These are phyloP conservation scores for Micractinium sp. DNA, from an alignment of 139 green algal species.

Conservation along the genomic window DNA sequence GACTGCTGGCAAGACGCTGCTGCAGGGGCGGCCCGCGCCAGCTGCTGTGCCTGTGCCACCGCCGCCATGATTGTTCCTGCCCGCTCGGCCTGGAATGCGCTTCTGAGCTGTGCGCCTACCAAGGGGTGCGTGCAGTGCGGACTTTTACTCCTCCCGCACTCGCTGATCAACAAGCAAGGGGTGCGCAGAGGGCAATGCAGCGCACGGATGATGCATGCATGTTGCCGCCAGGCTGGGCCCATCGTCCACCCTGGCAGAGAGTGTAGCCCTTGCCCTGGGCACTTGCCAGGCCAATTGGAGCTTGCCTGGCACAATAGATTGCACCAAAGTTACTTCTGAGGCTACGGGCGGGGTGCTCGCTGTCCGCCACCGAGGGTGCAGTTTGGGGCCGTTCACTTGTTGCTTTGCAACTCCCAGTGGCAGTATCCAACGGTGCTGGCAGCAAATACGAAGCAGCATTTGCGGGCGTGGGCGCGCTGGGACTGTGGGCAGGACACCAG, in stretches of 20 bases:
- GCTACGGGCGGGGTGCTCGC: too few species aligned
- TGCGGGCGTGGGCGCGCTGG: too few species aligned
- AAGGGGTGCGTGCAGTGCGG: not conserved
- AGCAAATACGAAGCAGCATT: too few species aligned
- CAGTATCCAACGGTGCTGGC: too few species aligned
- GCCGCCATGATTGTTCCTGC: not conserved
- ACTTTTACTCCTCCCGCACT: not conserved
- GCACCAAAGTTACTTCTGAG: too few species aligned
- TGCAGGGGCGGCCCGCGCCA: not conserved
- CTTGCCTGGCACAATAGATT: too few species aligned
- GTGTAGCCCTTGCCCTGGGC: not conserved
- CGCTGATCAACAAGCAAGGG: not conserved
- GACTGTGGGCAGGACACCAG: too few species aligned
- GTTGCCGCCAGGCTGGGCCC: not conserved
- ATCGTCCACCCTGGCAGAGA: not conserved
- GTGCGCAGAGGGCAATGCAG: not conserved
- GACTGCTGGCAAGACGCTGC: not conserved
- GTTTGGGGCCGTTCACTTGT: too few species aligned
- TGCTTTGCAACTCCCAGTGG: too few species aligned
- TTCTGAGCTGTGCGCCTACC: not conserved
- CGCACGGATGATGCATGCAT: not conserved
- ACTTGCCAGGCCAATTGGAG: too few species aligned
- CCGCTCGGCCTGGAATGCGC: not conserved
- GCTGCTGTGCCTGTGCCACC: conserved; percentile 5
- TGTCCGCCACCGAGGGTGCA: too few species aligned